These are phyloP conservation scores for Scleroderma citrinum DNA, from an alignment of 768 basidiomycete species.

Conservation along the genomic window DNA sequence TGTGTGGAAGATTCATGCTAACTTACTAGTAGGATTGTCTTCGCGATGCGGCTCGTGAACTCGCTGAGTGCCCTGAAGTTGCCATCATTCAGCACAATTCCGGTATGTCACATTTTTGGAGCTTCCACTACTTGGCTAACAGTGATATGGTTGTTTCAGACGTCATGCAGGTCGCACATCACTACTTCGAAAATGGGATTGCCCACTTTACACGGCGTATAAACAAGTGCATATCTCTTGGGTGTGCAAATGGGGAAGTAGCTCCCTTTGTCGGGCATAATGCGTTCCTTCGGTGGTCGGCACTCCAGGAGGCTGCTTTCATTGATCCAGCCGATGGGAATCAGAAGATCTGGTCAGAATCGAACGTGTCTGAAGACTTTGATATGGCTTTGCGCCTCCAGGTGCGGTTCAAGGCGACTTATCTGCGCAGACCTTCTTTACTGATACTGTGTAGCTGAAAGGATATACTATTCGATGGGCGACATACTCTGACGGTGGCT, in stretches of 20 bases:
- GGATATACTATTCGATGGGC: conserved; percentile 42
- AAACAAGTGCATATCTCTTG: conserved; percentile 77
- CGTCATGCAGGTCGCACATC: conserved; percentile 85
- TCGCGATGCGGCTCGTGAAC: conserved; percentile 78
- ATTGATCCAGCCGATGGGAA: conserved; percentile 45
- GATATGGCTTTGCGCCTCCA: conserved; percentile 62
- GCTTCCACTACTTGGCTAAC: neutral
- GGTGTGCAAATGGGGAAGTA: conserved; percentile 75
- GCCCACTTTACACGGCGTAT: conserved; percentile 85
- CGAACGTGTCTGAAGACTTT: conserved; percentile 65
- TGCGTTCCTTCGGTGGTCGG: conserved; percentile 86
- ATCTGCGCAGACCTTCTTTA: conserved; percentile 46
- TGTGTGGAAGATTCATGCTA: conserved; percentile 73
- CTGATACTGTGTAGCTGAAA: conserved; percentile 28
- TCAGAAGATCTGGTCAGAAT: conserved; percentile 72
- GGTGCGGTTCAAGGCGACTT: conserved; percentile 2
- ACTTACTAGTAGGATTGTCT: conserved; percentile 86
- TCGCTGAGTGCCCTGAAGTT: conserved; percentile 75
- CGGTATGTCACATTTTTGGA: conserved; percentile 29
- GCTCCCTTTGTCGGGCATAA: conserved; percentile 81
- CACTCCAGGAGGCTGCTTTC: conserved; percentile 81
- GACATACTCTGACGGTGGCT: conserved; percentile 77
- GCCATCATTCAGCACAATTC: conserved; percentile 92
- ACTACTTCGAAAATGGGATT: conserved; percentile 90
- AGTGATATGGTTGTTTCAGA: conserved; percentile 32